Evolutionary conservation across 1,284 basidiomycete genomes (phyloP), one percentile per base, ranked within the genome.

Genomic region (Lignosus rhinocerotis): DNA sequence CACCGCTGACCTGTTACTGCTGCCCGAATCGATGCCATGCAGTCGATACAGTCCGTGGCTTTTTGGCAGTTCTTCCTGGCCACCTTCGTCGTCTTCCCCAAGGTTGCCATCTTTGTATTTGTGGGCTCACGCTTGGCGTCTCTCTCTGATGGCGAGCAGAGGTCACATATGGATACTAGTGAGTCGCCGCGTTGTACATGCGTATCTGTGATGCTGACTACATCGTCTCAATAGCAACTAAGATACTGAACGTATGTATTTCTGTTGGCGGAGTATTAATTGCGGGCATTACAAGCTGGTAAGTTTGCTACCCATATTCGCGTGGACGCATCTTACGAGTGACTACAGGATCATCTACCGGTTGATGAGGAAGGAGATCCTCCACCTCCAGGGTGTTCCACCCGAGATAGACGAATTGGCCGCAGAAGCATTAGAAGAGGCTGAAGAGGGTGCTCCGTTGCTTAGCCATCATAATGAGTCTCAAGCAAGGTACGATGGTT

Each of bases 1-100:
- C 49, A 33, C 49, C 31, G 38, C 52, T 33, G 33, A 21, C 30
- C 12, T 51, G 30, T 46, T 25, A 43, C 6, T 21, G 39, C 21
- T 11, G 17, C 34, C 50, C 11, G 34, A 34, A 25, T 38, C 21
- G 16, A 12, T 48, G 61, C 31, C 45, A 17, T 56, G 30, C 58
- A 91, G 87, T 89, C 87, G 19, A 89, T 94, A 57, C 79, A 86
- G 66, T 76, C 88, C 6, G 90, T 94, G 9, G 76, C 83, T 2
- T 68, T 93, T 2, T 84, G 82, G 78, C 90, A 93, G 73, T 93
- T 94, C 70, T 74, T 85, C 45, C 67, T 86, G 14, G 92, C 92
- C 2, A 93, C 88, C 6, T 72, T 80, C 45, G 87, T 85, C 66
- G 78, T 86, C 38, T 83, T 86, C 48, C 91, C 92, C 16, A 92